Evolutionary conservation across 78 protist species (phyloP), one percentile per base, ranked within the genome.

Genomic region (Isochrysis galbana): DNA sequence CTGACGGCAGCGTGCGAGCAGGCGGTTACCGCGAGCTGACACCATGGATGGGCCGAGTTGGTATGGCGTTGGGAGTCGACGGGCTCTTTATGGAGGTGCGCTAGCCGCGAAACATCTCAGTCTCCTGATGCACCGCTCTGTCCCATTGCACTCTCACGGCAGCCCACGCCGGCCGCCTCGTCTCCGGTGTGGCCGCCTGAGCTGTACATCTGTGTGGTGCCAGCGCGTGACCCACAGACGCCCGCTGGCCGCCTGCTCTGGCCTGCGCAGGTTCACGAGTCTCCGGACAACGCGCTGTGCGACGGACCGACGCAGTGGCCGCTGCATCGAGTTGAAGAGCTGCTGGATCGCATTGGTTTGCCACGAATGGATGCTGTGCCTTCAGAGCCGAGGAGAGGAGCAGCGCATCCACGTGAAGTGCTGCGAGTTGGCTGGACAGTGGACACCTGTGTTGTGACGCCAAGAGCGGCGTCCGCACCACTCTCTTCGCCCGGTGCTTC

Each of bases 221-320:
- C n/a, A n/a, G n/a, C n/a, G n/a, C n/a, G n/a, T n/a, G n/a, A n/a
- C n/a, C n/a, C n/a, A n/a, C n/a, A n/a, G n/a, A n/a, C n/a, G n/a
- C n/a, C n/a, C n/a, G n/a, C n/a, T n/a, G n/a, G n/a, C n/a, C n/a
- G n/a, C n/a, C n/a, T n/a, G n/a, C n/a, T n/a, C n/a, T n/a, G n/a
- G n/a, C n/a, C n/a, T n/a, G n/a, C n/a, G n/a, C n/a, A n/a, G n/a
- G n/a, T n/a, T n/a, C 86, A 77, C 86, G 86, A 77, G 29, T 22
- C 10, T 32, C 86, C 86, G 36, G 86, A 39, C 29, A 3, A 38
- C 36, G 82, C 82, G 7, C 39, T n/a, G 82, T 23, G 86, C 86
- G 86, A 77, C 86, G 51, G 51, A n/a, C 39, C 86, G 26, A 39
- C 17, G 23, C 51, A 38, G n/a, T 77, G 86, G 86, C 86, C 86